Conservation (phyloP, 2,329 filamentous ascomycete species). For the Westerdykella ornata region DNA sequence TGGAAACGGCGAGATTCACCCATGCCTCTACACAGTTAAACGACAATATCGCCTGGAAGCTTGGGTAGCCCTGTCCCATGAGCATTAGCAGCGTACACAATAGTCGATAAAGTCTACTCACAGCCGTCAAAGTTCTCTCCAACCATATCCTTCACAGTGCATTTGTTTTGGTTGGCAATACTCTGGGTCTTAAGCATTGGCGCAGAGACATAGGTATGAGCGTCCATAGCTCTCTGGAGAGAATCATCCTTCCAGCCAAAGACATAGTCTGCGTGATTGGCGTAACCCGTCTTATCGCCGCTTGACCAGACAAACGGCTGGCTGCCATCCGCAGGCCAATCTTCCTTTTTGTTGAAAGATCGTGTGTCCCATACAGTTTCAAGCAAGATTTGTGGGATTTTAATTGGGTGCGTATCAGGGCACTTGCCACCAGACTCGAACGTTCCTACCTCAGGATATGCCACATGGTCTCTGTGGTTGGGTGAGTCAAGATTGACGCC, state of each 20-base stretch:
- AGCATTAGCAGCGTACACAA: background rate
- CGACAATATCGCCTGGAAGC: constrained; percentile 10
- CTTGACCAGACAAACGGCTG: constrained; percentile 31
- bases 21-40: background rate
- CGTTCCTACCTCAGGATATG: constrained; percentile 23
- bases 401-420: constrained; percentile 23
- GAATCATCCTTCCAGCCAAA: constrained; percentile 30
- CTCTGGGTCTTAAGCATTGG: constrained; percentile 29
- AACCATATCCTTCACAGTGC: constrained; percentile 27
- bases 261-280: constrained; percentile 28
- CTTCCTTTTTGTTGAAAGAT: constrained; percentile 27
- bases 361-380: constrained; percentile 32
- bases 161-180: constrained; percentile 31
- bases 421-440: constrained; percentile 28
- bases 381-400: constrained; percentile 26
- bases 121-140: constrained; percentile 27
- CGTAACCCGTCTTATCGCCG: constrained; percentile 23
- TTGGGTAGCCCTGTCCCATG: constrained; percentile 6
- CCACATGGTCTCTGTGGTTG: constrained; percentile 22
- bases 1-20: no score
- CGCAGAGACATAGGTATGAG: constrained; percentile 23
- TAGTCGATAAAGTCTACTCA: constrained; percentile 9
- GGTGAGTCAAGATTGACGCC: constrained; percentile 23
- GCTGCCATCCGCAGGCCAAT: constrained; percentile 27
- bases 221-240: constrained; percentile 26